Evolutionary conservation across 176 grass and related monocot species (phyloP), one percentile per base, ranked within the genome.

Genomic region (Carex kokanica): DNA sequence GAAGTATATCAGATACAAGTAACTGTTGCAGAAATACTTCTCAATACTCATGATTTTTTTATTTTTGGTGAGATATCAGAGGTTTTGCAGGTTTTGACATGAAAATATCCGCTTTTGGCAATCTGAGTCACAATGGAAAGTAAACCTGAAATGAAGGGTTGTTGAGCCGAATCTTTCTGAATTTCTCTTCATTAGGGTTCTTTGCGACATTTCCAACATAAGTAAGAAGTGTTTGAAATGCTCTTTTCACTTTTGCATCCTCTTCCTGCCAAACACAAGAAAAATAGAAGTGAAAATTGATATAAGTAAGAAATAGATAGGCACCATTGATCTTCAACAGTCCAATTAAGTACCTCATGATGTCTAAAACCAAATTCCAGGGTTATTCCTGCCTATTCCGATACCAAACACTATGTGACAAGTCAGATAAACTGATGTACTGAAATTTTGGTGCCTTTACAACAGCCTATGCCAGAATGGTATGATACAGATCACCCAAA

Each of bases 141-240:
- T 67, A 90, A 38, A 95, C 96, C 91, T 93, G 96, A 81, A 99
- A 95, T 61, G 93, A 87, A 43, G 91, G 79, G 23, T 99, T 99
- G 55, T 57, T 86, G 4, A 95, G 81, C n/a, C 96, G 87, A 83
- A 99, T 99, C 81, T 93, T 99, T 86, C 96, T 93, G 60, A 95
- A 99, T 89, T 95, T 99, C 68, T 99, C 96, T 80, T 95, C 93
- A 2, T 93, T 88, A 1, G 91, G 96, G 61, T 86, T 99, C 78
- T 90, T 93, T 25, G 83, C 93, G 5, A 93, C 88, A 23, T 99
- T 99, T 25, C 96, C 91, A 2, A 93, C 34, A 27, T 95, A 95
- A 20, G 91, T 92, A 62, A 95, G 91, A 58, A 99, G 96, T 32
- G 96, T 99, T 86, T 95, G 91, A 72, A 95, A 99, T 29, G 96